Evolutionary conservation across 2,329 filamentous ascomycete genomes (phyloP).

Genomic region (Aspergillus sojae): DNA sequence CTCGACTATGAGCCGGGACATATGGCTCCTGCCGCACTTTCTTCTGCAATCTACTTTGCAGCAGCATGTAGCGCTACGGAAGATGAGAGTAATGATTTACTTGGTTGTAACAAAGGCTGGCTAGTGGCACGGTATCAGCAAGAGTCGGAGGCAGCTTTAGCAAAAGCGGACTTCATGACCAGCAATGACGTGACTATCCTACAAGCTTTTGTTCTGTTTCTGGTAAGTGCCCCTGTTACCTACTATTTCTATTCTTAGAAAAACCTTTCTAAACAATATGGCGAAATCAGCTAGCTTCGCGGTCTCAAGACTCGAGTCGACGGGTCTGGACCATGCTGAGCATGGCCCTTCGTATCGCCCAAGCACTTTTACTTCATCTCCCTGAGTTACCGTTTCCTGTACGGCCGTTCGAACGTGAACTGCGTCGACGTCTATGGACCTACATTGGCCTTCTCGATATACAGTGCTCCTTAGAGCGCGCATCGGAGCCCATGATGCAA

Average conservation of each 20-base stretch:
- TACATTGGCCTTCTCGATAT: constrained; percentile 34
- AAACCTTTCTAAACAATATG: background rate
- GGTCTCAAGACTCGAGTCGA: constrained; percentile 34
- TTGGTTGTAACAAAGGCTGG: constrained; percentile 22
- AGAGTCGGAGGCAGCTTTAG: constrained; percentile 28
- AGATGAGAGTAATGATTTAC: constrained; percentile 24
- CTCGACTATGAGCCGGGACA: constrained; percentile 33
- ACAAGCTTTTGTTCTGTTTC: constrained; percentile 35
- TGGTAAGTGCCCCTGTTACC: constrained; percentile 20
- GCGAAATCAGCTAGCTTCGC: constrained; percentile 13
- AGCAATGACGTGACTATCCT: constrained; percentile 36
- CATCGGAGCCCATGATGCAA: constrained; percentile 39
- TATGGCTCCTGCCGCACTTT: constrained; percentile 28
- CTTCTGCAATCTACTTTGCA: constrained; percentile 29
- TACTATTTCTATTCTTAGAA: background rate
- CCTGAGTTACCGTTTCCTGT: constrained; percentile 32
- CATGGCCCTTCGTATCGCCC: constrained; percentile 35
- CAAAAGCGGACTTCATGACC: constrained; percentile 31
- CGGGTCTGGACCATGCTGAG: constrained; percentile 39
- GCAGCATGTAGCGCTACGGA: constrained; percentile 30
- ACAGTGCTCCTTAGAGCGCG: constrained; percentile 32
- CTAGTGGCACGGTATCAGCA: constrained; percentile 26
- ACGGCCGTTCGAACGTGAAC: constrained; percentile 32
- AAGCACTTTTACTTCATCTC: constrained; percentile 34
- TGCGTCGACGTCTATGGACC: constrained; percentile 36